Percentiles rank a stretch among this genome's conserved stretches.
Conservation (phyloP, 2,329 filamentous ascomycete species). For the Metarhizium brunneum region DNA sequence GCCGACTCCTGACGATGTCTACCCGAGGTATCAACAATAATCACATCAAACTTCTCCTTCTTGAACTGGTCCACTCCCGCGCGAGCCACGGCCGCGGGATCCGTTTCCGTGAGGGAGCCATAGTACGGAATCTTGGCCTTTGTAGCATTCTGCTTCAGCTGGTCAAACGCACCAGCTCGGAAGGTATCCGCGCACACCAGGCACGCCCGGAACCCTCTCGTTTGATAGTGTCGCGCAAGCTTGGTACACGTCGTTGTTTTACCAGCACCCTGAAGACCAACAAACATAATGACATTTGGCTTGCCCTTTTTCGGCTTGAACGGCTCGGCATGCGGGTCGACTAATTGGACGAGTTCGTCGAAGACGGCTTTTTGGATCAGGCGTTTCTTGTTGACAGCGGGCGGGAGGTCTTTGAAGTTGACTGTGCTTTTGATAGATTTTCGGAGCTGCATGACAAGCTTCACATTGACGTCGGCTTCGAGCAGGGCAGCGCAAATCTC, state of each 20-base stretch:
- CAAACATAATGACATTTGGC: constrained; percentile 98
- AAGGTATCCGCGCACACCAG: constrained; percentile 97
- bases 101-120: constrained; percentile 90
- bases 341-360: constrained; percentile 89
- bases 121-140: constrained; percentile 99
- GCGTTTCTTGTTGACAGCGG: constrained; percentile 95
- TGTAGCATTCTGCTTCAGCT: constrained; percentile 96
- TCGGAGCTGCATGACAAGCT: constrained; percentile 80
- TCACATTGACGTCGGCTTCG: constrained; percentile 95
- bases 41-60: constrained; percentile 96
- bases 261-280: constrained; percentile 92
- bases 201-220: constrained; percentile 83
- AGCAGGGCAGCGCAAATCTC: constrained; percentile 93
- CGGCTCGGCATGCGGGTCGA: constrained; percentile 88
- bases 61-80: constrained; percentile 98
- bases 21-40: constrained; percentile 96
- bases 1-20: constrained; percentile 91
- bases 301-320: constrained; percentile 97
- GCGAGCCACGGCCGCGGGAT: constrained; percentile 85
- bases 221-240: constrained; percentile 88
- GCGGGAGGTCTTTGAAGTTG: constrained; percentile 88
- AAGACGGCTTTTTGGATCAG: constrained; percentile 97
- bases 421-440: constrained; percentile 87
- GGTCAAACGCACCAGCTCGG: constrained; percentile 95
- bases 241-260: constrained; percentile 99